Conservation (phyloP, 176 grass and related monocot species). For the Luzula sylvatica region DNA sequence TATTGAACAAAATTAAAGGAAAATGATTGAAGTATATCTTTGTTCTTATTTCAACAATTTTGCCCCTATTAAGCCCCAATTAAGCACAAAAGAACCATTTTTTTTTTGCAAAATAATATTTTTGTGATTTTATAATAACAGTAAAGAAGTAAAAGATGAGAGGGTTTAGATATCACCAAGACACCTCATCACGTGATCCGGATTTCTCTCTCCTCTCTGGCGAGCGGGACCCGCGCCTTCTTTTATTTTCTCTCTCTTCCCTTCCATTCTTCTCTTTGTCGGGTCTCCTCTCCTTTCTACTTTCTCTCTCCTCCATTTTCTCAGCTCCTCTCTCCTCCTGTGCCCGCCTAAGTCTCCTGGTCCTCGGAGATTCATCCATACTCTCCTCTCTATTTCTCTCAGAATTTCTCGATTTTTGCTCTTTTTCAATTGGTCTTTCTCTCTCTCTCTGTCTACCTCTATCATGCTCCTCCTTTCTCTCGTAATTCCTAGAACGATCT, state of each 20-base stretch:
- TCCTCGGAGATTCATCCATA: slow-evolving; percentile 31
- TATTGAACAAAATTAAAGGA: neutral
- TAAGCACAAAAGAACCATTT: slow-evolving; percentile 6
- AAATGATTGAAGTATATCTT: no score
- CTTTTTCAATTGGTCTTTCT: neutral
- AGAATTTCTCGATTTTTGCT: slow-evolving; percentile 19
- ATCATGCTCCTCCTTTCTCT: neutral
- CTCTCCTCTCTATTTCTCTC: slow-evolving; percentile 10
- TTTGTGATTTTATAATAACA: neutral
- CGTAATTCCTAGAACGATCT: slow-evolving; percentile 24
- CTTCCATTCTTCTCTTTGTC: slow-evolving; percentile 1
- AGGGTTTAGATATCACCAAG: slow-evolving; percentile 35
- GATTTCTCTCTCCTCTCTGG: slow-evolving; percentile 24
- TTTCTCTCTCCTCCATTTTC: slow-evolving; percentile 20
- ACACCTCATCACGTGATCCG: slow-evolving; percentile 41
- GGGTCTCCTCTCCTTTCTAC: slow-evolving; percentile 21
- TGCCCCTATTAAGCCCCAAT: slow-evolving; percentile 1
- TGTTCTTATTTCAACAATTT: neutral
- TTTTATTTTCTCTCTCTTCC: slow-evolving; percentile 25
- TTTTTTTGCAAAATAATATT: neutral
- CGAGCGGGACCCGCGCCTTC: slow-evolving; percentile 8
- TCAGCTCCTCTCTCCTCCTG: slow-evolving; percentile 25
- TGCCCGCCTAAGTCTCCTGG: slow-evolving; percentile 42
- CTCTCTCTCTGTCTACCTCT: slow-evolving; percentile 1
- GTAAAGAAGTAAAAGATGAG: neutral